Conservation (phyloP, 2,329 filamentous ascomycete genomes). For the Rugonectria rugulosa region DNA sequence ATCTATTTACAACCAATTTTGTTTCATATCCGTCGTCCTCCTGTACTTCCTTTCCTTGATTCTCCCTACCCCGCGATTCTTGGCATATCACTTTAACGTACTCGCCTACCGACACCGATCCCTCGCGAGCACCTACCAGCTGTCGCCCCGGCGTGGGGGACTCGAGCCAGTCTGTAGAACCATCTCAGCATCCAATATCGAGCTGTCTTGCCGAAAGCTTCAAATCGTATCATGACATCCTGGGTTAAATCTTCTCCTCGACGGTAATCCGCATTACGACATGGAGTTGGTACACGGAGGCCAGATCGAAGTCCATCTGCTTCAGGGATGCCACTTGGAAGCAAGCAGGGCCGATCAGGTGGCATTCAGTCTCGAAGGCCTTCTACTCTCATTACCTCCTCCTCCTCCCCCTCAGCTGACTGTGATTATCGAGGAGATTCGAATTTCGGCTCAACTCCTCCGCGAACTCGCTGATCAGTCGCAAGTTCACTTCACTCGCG, state of each 20-base stretch:
- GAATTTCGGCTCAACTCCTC: conserved; percentile 53
- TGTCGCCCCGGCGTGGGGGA: conserved; percentile 3
- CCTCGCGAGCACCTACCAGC: conserved; percentile 15
- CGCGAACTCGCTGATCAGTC: conserved; percentile 63
- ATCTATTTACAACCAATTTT: conserved; percentile 12
- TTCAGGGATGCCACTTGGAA: conserved; percentile 62
- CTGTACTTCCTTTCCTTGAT: conserved; percentile 13
- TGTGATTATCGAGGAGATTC: conserved; percentile 57
- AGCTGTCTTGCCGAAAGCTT: conserved; percentile 10
- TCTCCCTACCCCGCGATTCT: conserved; percentile 16
- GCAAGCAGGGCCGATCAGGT: conserved; percentile 61
- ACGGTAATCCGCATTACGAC: conserved; percentile 25
- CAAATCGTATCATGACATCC: conserved; percentile 30
- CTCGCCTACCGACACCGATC: conserved; percentile 25
- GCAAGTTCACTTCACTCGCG: conserved; percentile 57
- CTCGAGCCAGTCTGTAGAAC: conserved; percentile 1
- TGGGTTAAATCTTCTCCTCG: conserved; percentile 17
- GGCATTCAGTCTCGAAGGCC: conserved; percentile 55
- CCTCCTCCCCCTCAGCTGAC: conserved; percentile 56
- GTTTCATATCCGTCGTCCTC: conserved; percentile 14
- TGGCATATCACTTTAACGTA: conserved; percentile 26
- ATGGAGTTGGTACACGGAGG: conserved; percentile 43
- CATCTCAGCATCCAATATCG: conserved; percentile 10
- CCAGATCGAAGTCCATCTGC: conserved; percentile 47
- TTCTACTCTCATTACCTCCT: conserved; percentile 55